Percentiles rank a stretch among this genome's conserved stretches.
These are phyloP conservation scores for Leccinum subrobustum DNA, from an alignment of 1,284 basidiomycete species.

Conservation along the genomic window DNA sequence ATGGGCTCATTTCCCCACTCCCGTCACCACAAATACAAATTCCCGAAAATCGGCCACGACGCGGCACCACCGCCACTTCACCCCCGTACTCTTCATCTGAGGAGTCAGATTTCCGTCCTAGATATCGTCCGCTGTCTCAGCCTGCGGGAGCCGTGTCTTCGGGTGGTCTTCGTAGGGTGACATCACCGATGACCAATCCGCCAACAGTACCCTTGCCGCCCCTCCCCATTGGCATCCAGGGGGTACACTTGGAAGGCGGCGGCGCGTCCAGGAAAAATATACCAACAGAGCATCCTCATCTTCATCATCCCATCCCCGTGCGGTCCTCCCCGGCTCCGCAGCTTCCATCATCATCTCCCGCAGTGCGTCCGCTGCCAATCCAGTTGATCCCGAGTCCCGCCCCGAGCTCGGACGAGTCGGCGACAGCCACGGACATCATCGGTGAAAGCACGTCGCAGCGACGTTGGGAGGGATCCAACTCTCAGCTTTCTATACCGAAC, in stretches of 20 bases:
- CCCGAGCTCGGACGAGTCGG: conserved; percentile 14
- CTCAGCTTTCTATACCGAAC: conserved; percentile 1
- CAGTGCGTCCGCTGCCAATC: conserved; percentile 19
- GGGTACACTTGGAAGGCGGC: not conserved
- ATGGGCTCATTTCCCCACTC: not conserved
- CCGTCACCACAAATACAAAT: not conserved
- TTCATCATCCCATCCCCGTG: conserved; percentile 7
- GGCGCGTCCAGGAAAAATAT: not conserved
- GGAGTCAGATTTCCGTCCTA: conserved; percentile 8
- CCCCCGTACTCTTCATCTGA: conserved; percentile 13
- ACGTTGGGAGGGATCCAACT: conserved; percentile 5
- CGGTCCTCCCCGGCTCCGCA: not conserved
- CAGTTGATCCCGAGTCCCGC: conserved; percentile 25
- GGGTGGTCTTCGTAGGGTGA: conserved; percentile 4
- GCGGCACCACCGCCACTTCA: not conserved
- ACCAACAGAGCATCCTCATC: not conserved
- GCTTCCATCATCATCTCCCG: not conserved
- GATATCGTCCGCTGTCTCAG: conserved; percentile 10
- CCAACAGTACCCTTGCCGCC: conserved; percentile 25
- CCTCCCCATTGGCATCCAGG: conserved; percentile 15
- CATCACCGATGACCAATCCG: conserved; percentile 18
- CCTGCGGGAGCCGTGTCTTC: not conserved
- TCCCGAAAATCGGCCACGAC: conserved; percentile 3
- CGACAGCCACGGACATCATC: conserved; percentile 2
- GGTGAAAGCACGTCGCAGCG: conserved; percentile 7